A percentile compares a stretch with the other conserved stretches of the same genome.
Evolutionary conservation across 108 stramenopile species (phyloP).

Genomic region (Cyclotella sp.): DNA sequence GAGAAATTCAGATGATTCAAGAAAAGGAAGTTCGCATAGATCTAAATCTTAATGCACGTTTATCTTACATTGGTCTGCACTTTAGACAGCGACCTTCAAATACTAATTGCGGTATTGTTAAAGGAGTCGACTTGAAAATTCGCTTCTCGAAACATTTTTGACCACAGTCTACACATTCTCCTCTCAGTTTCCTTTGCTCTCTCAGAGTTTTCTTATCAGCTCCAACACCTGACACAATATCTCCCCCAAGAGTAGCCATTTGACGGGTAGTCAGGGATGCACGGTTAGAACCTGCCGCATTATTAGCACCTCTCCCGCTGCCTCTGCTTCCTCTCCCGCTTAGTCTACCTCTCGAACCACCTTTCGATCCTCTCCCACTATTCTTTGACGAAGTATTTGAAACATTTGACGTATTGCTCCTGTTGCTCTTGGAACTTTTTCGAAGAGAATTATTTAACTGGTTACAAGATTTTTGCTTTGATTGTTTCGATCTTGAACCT

Average conservation of each 20-base stretch:
- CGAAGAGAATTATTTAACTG: neutral
- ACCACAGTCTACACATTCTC: constrained; percentile 42
- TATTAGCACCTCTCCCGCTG: neutral
- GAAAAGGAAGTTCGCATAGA: neutral
- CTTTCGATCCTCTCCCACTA: neutral
- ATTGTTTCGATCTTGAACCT: neutral
- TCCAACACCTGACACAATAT: constrained; percentile 22
- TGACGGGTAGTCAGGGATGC: constrained; percentile 11
- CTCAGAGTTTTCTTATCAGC: constrained; percentile 11
- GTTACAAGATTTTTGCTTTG: neutral
- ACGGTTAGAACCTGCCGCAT: neutral
- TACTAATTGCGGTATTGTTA: constrained; percentile 34
- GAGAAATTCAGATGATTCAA: neutral
- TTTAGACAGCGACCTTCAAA: constrained; percentile 39
- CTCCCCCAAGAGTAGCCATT: constrained; percentile 37
- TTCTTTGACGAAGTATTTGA: constrained; percentile 8
- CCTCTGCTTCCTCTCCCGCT: neutral
- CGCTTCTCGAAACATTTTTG: constrained; percentile 36
- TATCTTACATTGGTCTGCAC: constrained; percentile 40
- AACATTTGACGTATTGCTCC: neutral
- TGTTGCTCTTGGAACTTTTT: neutral
- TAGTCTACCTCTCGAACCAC: neutral
- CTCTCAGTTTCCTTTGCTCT: constrained; percentile 42
- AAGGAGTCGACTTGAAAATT: constrained; percentile 39
- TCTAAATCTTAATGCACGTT: neutral